Conservation (phyloP, 768 basidiomycete species). For the Russula earlei region DNA sequence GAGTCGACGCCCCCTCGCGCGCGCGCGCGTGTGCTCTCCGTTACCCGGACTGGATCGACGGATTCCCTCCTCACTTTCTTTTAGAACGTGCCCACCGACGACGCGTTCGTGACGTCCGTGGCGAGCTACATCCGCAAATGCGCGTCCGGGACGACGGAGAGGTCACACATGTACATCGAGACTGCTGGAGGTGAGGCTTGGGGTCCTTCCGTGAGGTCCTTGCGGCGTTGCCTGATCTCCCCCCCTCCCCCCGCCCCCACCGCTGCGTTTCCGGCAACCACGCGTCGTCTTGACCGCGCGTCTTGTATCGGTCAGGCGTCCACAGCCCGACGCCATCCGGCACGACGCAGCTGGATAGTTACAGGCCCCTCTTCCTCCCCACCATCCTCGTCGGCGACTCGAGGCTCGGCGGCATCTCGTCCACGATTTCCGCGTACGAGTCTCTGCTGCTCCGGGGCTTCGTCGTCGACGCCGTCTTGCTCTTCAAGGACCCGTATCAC, state of each 20-base stretch:
- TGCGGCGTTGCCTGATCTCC: slow-evolving; percentile 3
- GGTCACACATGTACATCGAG: slow-evolving; percentile 72
- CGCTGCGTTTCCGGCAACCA: neutral
- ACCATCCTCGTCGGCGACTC: slow-evolving; percentile 83
- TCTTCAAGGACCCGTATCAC: slow-evolving; percentile 84
- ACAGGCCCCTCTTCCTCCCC: slow-evolving; percentile 81
- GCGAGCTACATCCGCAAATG: slow-evolving; percentile 50
- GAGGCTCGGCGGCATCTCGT: slow-evolving; percentile 87
- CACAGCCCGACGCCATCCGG: slow-evolving; percentile 85
- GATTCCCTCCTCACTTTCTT: too few relatives aligned
- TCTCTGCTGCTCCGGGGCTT: slow-evolving; percentile 86
- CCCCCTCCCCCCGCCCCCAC: neutral
- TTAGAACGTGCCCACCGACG: slow-evolving; percentile 44
- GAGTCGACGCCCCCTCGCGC: too few relatives aligned
- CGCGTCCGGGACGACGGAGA: slow-evolving; percentile 28
- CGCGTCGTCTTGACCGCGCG: neutral
- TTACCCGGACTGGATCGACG: too few relatives aligned
- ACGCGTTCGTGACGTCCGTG: slow-evolving; percentile 55
- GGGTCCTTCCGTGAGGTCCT: slow-evolving; percentile 7
- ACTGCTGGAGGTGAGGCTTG: slow-evolving; percentile 81
- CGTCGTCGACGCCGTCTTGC: slow-evolving; percentile 70
- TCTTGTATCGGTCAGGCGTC: slow-evolving; percentile 46
- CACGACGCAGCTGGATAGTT: slow-evolving; percentile 74
- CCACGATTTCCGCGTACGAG: slow-evolving; percentile 89
- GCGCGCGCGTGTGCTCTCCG: too few relatives aligned